Evolutionary conservation across 1,139 yeast genomes (phyloP), one percentile per base, ranked within the genome.

Genomic region (Pneumocystis sp.): DNA sequence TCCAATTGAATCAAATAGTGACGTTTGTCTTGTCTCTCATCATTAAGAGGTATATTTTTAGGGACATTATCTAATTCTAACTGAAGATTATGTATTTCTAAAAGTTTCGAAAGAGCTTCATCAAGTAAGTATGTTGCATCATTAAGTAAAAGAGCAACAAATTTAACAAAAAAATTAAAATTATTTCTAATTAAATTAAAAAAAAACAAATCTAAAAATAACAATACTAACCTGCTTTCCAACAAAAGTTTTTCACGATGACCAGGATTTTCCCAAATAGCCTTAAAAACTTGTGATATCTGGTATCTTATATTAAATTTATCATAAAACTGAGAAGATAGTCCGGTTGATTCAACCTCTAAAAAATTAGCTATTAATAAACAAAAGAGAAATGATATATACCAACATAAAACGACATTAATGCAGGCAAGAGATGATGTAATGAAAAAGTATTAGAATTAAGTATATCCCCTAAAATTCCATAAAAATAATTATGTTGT

Each of bases 291-390:
- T 63, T 84, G 83, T 1, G 97, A 86, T 61, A 91, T 89, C 73
- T 89, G 87, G 75, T 85, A 93, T 74, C 98, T 82, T 63, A 89
- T 84, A 75, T 89, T 91, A 77, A 95, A 93, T 75, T 93, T 93
- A 76, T 93, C 99, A 74, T 93, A 93, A 74, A 93, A 93, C 75
- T 93, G 98, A 0, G 96, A 85, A 5, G 95, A 85, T 2, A 97
- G 87, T 7, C 98, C 98, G 0, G 98, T 95, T 73, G 89, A 89
- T 74, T 93, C 99, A 66, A 91, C 93, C 81, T 89, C 90, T 60
- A 25, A 12, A 39, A 42, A 21, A 39, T 17, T 29, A 21, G 21
- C 8, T 42, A 40, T 29, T 21, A 10, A 39, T 8, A 59, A 21
- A 29, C 6, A 29, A 21, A 59, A 1, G 17, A 37, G 12, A 21